Percentiles rank a stretch among this genome's conserved stretches.
phyloP scores from a whole-genome alignment of 164 flowering plant species.

The Dillenia turbinata region DNA sequence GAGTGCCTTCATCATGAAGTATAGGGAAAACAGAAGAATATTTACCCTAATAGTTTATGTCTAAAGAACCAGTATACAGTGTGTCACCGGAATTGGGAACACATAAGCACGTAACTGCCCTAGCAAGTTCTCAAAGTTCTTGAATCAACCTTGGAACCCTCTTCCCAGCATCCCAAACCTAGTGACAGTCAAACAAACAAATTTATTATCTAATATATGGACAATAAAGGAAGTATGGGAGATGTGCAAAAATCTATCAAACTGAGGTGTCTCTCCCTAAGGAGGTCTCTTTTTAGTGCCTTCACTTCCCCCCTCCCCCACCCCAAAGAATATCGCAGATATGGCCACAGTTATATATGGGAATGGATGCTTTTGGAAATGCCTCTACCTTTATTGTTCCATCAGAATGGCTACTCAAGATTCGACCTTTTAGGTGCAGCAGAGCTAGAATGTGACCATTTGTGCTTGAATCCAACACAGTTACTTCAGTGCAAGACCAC shows the following conservation, averaged over 20 bases:
- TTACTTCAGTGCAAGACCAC: slow-evolving; percentile 53
- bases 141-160: slow-evolving; percentile 45
- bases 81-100: slow-evolving; percentile 50
- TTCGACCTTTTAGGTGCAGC: slow-evolving; percentile 40
- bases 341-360: background rate
- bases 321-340: background rate
- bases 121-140: slow-evolving; percentile 59
- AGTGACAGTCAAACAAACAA: no score
- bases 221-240: no score
- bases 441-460: slow-evolving; percentile 60
- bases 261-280: no score
- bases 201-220: no score
- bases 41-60: slow-evolving; percentile 75
- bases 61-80: slow-evolving; percentile 72
- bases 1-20: no score
- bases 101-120: slow-evolving; percentile 60
- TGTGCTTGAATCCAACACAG: slow-evolving; percentile 39
- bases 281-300: background rate
- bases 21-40: background rate
- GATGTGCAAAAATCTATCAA: background rate
- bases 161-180: slow-evolving; percentile 69
- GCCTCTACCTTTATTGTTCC: slow-evolving; percentile 63
- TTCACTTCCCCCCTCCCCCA: background rate
- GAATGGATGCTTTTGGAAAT: no score
- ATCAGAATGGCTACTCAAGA: slow-evolving; percentile 71